Evolutionary conservation across 495 filamentous ascomycete genomes (phyloP).

Genomic region (Tuber borchii): DNA sequence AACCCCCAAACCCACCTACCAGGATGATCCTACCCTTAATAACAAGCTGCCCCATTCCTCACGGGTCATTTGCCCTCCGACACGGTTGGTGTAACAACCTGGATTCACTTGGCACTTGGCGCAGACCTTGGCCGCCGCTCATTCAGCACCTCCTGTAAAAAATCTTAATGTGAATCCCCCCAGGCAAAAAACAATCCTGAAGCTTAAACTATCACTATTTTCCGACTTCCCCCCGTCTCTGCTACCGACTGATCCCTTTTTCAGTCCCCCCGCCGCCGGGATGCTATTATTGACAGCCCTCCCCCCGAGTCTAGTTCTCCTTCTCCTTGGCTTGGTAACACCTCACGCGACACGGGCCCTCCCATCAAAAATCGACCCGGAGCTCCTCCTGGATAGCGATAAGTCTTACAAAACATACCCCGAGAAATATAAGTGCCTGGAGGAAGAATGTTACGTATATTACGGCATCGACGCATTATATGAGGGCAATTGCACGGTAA

Average conservation of each 20-base stretch:
- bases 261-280: neutral
- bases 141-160: constrained; percentile 1
- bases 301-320: neutral
- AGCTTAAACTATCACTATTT: neutral
- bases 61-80: neutral
- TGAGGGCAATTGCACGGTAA: neutral
- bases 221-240: neutral
- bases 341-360: neutral
- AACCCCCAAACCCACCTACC: neutral
- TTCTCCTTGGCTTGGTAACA: neutral
- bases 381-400: neutral
- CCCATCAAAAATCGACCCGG: neutral
- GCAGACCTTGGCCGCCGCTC: neutral
- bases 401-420: neutral
- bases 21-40: neutral
- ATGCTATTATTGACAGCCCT: neutral
- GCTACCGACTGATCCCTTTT: neutral
- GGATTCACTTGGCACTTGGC: constrained; percentile 3
- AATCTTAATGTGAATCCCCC: neutral
- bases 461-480: neutral
- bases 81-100: neutral
- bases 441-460: neutral
- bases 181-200: neutral
- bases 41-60: neutral
- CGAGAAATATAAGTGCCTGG: neutral